A percentile compares a stretch with the other conserved stretches of the same genome.
Evolutionary conservation across 495 filamentous ascomycete species (phyloP).

Genomic region (Lophiotrema nucula): DNA sequence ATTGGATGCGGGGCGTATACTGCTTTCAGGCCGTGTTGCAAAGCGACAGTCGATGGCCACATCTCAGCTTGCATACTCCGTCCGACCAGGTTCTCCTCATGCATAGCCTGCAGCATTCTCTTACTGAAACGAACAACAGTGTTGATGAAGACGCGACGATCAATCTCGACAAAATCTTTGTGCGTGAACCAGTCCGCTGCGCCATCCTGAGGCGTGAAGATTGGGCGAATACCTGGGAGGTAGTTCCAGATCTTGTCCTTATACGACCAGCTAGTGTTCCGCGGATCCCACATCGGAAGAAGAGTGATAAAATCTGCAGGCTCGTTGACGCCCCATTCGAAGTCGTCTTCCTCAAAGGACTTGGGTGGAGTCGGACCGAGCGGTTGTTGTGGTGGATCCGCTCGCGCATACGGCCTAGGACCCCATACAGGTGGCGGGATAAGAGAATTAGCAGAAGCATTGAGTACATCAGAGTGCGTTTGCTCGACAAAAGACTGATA

Average conservation of each 20-base stretch:
- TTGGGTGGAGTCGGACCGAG: slow-evolving; percentile 57
- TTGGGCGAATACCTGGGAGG: slow-evolving; percentile 46
- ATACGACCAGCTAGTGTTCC: slow-evolving; percentile 62
- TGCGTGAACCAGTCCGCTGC: slow-evolving; percentile 36
- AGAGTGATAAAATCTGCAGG: slow-evolving; percentile 74
- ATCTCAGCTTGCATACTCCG: slow-evolving; percentile 68
- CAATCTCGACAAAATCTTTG: slow-evolving; percentile 44
- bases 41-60: slow-evolving; percentile 61
- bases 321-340: slow-evolving; percentile 71
- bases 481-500: slow-evolving; percentile 55
- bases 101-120: slow-evolving; percentile 63
- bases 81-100: slow-evolving; percentile 57
- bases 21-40: slow-evolving; percentile 71
- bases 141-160: slow-evolving; percentile 65
- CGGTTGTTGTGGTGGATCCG: slow-evolving; percentile 52
- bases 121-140: slow-evolving; percentile 64
- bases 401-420: slow-evolving; percentile 45
- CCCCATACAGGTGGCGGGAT: slow-evolving; percentile 59
- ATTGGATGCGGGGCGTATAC: slow-evolving; percentile 69
- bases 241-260: slow-evolving; percentile 63
- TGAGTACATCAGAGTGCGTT: slow-evolving; percentile 39
- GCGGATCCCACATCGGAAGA: slow-evolving; percentile 67
- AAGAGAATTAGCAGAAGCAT: slow-evolving; percentile 37
- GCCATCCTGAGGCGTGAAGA: slow-evolving; percentile 33
- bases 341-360: slow-evolving; percentile 58